These are phyloP conservation scores for Miamiensis avidus DNA, from an alignment of 169 alveolate genomes.

Conservation along the genomic window DNA sequence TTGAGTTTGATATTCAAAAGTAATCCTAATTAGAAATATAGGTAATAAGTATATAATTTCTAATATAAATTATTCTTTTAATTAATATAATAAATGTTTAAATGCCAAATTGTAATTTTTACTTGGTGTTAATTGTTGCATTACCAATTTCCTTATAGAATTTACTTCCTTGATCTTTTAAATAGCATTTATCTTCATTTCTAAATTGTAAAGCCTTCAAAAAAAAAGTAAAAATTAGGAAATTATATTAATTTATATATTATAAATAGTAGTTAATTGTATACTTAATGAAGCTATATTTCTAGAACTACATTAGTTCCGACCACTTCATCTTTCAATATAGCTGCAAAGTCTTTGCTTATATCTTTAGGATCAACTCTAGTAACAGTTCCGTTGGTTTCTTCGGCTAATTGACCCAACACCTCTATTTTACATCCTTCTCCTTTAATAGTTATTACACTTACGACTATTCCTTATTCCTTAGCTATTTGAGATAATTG, in stretches of 20 bases:
- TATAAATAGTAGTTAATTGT: too few relatives aligned
- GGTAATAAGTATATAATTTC: too few relatives aligned
- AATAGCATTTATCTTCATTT: slow-evolving; percentile 46
- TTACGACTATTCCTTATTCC: slow-evolving; percentile 62
- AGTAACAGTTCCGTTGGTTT: slow-evolving; percentile 76
- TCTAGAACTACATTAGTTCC: slow-evolving; percentile 68
- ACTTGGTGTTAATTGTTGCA: slow-evolving; percentile 64
- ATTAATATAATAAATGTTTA: too few relatives aligned
- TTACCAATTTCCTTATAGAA: slow-evolving; percentile 68
- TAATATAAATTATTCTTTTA: too few relatives aligned
- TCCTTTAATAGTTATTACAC: slow-evolving; percentile 76
- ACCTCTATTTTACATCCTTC: slow-evolving; percentile 74
- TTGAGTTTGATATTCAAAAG: slow-evolving; percentile 74
- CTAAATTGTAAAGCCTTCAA: slow-evolving; percentile 52
- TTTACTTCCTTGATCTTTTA: slow-evolving; percentile 38
- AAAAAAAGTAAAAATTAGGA: too few relatives aligned
- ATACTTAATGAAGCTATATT: slow-evolving; percentile 64
- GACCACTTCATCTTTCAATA: slow-evolving; percentile 61
- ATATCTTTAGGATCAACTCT: slow-evolving; percentile 77
- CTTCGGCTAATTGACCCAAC: slow-evolving; percentile 61
- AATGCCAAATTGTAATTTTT: too few relatives aligned
- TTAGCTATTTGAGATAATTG: slow-evolving; percentile 57
- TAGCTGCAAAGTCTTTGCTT: slow-evolving; percentile 67
- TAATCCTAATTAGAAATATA: slow-evolving; percentile 1
- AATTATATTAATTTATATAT: too few relatives aligned